Percentiles rank a stretch among this genome's conserved stretches.
These are phyloP conservation scores for Eucalyptus tenuipes DNA, from an alignment of 345 rosid genomes.

Conservation along the genomic window DNA sequence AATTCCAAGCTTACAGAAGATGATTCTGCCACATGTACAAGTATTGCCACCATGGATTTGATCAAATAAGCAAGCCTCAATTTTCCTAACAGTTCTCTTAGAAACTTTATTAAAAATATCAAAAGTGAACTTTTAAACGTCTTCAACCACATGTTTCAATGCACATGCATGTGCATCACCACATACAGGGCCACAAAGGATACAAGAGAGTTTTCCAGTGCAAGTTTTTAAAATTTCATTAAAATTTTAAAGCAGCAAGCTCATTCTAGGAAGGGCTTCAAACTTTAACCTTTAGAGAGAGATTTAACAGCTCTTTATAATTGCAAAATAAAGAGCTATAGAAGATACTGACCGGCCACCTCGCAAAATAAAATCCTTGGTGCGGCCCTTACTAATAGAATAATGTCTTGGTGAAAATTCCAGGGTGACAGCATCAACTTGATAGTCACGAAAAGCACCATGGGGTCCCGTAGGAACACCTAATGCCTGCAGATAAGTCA, in stretches of 20 bases:
- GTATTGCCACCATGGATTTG: not conserved
- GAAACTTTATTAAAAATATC: not conserved
- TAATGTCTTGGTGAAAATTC: conserved; percentile 57
- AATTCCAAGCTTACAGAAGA: not conserved
- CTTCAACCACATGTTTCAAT: not conserved
- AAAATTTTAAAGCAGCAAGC: not conserved
- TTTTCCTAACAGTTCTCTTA: not conserved
- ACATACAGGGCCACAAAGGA: not conserved
- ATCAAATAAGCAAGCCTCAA: not conserved
- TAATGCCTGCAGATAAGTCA: conserved; percentile 40
- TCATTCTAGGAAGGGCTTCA: not conserved
- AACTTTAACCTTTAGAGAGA: not conserved
- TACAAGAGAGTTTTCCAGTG: not conserved
- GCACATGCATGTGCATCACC: not conserved
- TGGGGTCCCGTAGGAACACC: conserved; percentile 94
- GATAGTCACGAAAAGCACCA: conserved; percentile 95
- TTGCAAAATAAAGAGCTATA: not conserved
- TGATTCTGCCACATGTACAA: not conserved
- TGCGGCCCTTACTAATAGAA: conserved; percentile 28
- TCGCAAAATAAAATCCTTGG: conserved; percentile 53
- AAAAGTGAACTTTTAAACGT: not conserved
- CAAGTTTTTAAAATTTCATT: not conserved
- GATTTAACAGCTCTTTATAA: not conserved
- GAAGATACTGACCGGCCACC: conserved; percentile 54
- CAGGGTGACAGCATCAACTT: conserved; percentile 90